Conservation (phyloP, 495 filamentous ascomycete genomes). For the Cercophora newfieldiana region DNA sequence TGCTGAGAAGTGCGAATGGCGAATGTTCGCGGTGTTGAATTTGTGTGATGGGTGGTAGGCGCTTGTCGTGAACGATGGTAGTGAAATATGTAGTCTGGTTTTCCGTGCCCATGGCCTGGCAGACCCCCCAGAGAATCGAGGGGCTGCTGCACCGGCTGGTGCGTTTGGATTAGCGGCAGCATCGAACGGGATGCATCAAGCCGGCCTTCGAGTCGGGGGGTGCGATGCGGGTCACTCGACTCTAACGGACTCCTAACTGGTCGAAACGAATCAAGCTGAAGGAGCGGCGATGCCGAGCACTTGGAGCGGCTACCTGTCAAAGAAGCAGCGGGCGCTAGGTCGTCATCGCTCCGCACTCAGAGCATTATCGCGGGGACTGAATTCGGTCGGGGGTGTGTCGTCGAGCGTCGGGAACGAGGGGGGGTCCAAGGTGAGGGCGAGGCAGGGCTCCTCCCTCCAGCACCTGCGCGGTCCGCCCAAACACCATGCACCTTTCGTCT, state of each 20-base stretch:
- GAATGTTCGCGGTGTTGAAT: conserved; percentile 37
- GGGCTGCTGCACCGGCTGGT: conserved; percentile 49
- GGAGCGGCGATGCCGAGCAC: conserved; percentile 13
- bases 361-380: conserved; percentile 35
- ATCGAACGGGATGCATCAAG: conserved; percentile 33
- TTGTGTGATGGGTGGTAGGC: conserved; percentile 20
- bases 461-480: not conserved
- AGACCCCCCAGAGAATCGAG: conserved; percentile 37
- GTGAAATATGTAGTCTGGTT: conserved; percentile 33
- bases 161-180: conserved; percentile 49
- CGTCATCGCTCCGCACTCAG: conserved; percentile 43
- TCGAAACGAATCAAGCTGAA: conserved; percentile 2
- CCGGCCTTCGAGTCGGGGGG: not conserved
- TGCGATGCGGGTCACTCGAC: not conserved
- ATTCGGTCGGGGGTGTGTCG: conserved; percentile 1
- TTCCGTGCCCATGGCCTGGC: conserved; percentile 33
- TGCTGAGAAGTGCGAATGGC: conserved; percentile 44
- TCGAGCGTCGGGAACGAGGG: conserved; percentile 26
- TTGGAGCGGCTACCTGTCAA: not conserved
- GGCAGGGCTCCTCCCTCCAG: not conserved
- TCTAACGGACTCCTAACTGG: not conserved
- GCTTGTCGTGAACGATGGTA: conserved; percentile 26
- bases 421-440: conserved; percentile 17
- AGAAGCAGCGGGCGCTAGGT: conserved; percentile 15
- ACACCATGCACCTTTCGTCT: not conserved